A percentile compares a stretch with the other conserved stretches of the same genome.
phyloP scores from a whole-genome alignment of 257 asterid genomes.

The Nicotiana obtusifolia region DNA sequence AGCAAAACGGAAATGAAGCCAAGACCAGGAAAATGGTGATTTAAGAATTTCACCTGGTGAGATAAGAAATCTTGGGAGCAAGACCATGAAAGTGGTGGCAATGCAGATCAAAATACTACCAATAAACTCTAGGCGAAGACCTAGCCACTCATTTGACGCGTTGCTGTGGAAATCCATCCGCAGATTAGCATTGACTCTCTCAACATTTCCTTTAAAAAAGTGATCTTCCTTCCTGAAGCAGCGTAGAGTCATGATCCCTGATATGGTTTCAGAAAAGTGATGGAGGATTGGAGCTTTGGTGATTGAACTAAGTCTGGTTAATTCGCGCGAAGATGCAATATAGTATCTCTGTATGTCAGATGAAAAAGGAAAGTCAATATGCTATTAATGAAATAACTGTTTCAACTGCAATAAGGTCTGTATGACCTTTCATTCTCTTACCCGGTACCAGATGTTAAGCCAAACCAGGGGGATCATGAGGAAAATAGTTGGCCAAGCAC shows the following conservation, averaged over 20 bases:
- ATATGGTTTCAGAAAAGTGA: conserved; percentile 62
- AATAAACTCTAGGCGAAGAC: conserved; percentile 67
- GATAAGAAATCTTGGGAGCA: conserved; percentile 50
- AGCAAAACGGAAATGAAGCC: background rate
- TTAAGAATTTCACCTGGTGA: conserved; percentile 42
- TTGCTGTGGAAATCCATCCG: conserved; percentile 62
- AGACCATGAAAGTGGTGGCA: conserved; percentile 41
- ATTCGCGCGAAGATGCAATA: conserved; percentile 61
- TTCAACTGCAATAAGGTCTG: background rate
- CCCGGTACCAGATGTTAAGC: conserved; percentile 74
- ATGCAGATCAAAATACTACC: conserved; percentile 54
- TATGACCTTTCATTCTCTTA: conserved; percentile 12
- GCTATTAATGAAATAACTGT: background rate
- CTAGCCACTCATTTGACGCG: conserved; percentile 72
- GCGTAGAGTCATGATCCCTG: conserved; percentile 70
- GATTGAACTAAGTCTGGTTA: conserved; percentile 59
- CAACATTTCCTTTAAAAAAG: conserved; percentile 43
- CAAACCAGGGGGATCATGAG: conserved; percentile 52
- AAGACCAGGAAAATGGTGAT: too few relatives aligned
- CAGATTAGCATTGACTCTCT: conserved; percentile 45
- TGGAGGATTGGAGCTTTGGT: conserved; percentile 73
- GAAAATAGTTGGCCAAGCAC: conserved; percentile 66
- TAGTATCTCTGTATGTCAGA: conserved; percentile 43
- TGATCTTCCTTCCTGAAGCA: conserved; percentile 45
- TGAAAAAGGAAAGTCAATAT: background rate